phyloP scores from a whole-genome alignment of 306 rosid genomes.

The Quercus agrifolia region DNA sequence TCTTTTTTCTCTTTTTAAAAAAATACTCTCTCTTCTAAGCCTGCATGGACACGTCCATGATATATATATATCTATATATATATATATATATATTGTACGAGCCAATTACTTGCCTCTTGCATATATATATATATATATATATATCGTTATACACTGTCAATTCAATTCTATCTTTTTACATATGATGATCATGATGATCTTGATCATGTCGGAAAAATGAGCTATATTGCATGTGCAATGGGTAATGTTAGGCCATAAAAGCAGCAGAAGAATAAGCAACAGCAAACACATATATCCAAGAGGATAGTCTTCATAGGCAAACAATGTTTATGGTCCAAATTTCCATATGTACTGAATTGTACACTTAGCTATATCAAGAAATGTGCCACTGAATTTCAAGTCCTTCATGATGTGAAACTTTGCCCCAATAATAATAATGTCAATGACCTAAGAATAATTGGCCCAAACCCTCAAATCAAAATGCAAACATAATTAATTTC shows the following conservation, averaged over 20 bases:
- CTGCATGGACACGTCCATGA: constrained; percentile 48
- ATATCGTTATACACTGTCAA: constrained; percentile 31
- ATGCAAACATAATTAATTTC: too few species aligned
- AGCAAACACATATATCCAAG: background rate
- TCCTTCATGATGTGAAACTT: too few species aligned
- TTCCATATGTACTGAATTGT: background rate
- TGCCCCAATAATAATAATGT: too few species aligned
- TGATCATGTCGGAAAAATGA: constrained; percentile 42
- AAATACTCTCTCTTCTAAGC: constrained; percentile 9
- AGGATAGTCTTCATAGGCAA: too few species aligned
- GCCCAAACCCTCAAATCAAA: too few species aligned
- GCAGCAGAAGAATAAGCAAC: constrained; percentile 16
- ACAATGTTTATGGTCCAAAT: background rate
- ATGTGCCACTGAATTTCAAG: too few species aligned
- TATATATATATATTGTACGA: constrained; percentile 47
- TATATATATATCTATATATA: too few species aligned
- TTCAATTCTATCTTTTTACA: constrained; percentile 42
- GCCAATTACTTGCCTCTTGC: constrained; percentile 52
- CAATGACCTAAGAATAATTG: too few species aligned
- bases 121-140: too few species aligned
- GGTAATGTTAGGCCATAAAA: constrained; percentile 17
- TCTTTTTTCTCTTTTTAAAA: background rate
- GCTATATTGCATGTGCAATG: constrained; percentile 28
- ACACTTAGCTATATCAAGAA: background rate
- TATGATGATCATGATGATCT: constrained; percentile 52